A percentile compares a stretch with the other conserved stretches of the same genome.
phyloP scores from a whole-genome alignment of 1,139 yeast species.

The Diutina sp. region DNA sequence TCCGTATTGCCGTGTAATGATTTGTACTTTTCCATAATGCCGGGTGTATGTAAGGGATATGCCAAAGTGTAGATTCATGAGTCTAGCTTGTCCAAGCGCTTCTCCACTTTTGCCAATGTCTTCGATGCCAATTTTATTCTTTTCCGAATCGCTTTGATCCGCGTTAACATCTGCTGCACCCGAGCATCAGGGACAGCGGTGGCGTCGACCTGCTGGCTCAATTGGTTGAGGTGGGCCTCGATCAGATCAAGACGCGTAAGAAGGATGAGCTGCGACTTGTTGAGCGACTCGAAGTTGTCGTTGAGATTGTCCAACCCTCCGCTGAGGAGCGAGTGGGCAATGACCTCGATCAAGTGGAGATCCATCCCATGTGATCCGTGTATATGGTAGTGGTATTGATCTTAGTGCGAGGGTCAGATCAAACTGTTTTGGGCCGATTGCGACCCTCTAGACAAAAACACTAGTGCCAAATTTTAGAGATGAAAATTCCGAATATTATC shows the following conservation, averaged over 20 bases:
- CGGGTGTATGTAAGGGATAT: no score
- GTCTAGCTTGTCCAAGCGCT: conserved; percentile 2
- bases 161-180: conserved; percentile 7
- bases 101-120: conserved; percentile 23
- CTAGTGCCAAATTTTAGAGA: no score
- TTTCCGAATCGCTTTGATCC: conserved; percentile 20
- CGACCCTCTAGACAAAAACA: no score
- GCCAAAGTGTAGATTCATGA: neutral
- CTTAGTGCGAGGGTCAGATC: neutral
- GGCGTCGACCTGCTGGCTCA: conserved; percentile 12
- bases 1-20: no score
- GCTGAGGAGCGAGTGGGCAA: conserved; percentile 42
- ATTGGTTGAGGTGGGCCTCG: conserved; percentile 21
- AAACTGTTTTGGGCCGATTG: no score
- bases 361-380: conserved; percentile 9
- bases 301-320: conserved; percentile 39
- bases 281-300: conserved; percentile 37
- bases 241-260: conserved; percentile 33
- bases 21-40: no score
- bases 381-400: no score
- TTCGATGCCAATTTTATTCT: conserved; percentile 18
- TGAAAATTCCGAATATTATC: no score
- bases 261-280: conserved; percentile 44
- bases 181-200: conserved; percentile 9
- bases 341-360: conserved; percentile 41